Base-by-base conservation (phyloP, 2,329 filamentous ascomycete genomes). In the Exophiala spinifera region DNA sequence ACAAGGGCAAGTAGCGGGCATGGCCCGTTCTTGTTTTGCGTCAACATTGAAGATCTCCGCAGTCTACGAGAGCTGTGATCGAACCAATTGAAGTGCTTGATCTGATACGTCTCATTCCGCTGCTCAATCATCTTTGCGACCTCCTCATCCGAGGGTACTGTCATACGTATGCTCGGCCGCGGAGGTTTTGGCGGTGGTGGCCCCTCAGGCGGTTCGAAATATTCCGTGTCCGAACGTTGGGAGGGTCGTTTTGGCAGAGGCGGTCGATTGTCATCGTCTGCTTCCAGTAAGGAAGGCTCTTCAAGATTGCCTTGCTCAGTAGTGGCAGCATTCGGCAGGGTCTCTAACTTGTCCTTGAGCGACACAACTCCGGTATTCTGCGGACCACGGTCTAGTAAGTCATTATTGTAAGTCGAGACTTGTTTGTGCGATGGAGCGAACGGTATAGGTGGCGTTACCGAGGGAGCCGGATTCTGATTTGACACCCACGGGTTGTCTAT, bases 1-100 rank as follows among this genome's bases (percentile, higher is more conserved):
- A 97, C 91, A 4, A 99, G 77, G 1, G 94, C 94, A 21, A 99
- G 83, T 13, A 99, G 74, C 1, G 94, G 94, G 70, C 94, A 99
- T 1, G 94, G 94, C 0, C 94, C 94, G 65, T 99, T 99, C 53
- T 86, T 84, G 63, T 96, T 97, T 67, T 99, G 92, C 3, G 95
- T 85, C 37, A 97, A 76, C 52, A 97, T 90, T 0, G 94, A 92
- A 0, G 90, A 92, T n/a, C 81, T 79, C 40, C 89, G 80, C 34
- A 89, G 77, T 49, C 83, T 83, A n/a, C 80, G 77, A 1, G 76
- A 69, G 0, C 79, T 76, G 10, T 68, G 80, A 68, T 96, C 89
- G 56, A 85, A 78, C 91, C 92, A 97, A 57, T 82, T 85, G 58
- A 97, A 86, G 56, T 91, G 91, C 68, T 96, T 95, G 69, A 97